Evolutionary conservation across 1,139 yeast species (phyloP).

Genomic region (Williopsis jadinii): DNA sequence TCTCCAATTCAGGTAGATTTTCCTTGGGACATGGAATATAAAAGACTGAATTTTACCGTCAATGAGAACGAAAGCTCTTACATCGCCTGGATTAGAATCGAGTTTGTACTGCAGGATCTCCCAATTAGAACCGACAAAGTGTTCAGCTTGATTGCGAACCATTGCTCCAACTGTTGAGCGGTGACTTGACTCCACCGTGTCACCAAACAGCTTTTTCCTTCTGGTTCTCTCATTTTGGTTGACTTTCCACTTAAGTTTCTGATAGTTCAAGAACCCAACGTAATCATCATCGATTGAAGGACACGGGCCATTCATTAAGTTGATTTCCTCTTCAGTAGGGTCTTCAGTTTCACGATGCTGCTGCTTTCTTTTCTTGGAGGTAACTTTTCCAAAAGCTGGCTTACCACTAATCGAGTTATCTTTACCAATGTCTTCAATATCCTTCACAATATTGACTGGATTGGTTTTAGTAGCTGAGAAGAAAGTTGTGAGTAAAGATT

Average conservation of each 20-base stretch:
- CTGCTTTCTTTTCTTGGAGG: constrained; percentile 34
- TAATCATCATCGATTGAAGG: constrained; percentile 76
- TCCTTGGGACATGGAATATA: constrained; percentile 67
- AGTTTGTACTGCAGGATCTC: constrained; percentile 67
- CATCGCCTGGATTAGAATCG: constrained; percentile 60
- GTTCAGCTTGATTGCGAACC: constrained; percentile 72
- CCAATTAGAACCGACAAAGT: constrained; percentile 74
- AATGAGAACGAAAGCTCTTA: constrained; percentile 66
- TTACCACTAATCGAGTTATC: constrained; percentile 18
- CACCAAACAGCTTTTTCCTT: constrained; percentile 75
- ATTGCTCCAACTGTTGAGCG: constrained; percentile 55
- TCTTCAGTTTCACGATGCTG: constrained; percentile 27
- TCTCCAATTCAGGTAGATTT: constrained; percentile 63
- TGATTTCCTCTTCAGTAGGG: constrained; percentile 35
- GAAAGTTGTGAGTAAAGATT: constrained; percentile 55
- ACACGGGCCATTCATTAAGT: constrained; percentile 47
- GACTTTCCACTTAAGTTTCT: constrained; percentile 78
- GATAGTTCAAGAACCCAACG: constrained; percentile 66
- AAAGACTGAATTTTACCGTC: constrained; percentile 70
- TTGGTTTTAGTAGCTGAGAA: constrained; percentile 34
- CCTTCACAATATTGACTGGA: constrained; percentile 38
- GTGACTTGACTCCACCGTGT: constrained; percentile 38
- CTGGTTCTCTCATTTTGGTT: constrained; percentile 68
- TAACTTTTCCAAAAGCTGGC: constrained; percentile 45
- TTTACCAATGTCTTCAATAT: constrained; percentile 73